Percentiles rank a stretch among this genome's conserved stretches.
phyloP scores from a whole-genome alignment of 805 yeast genomes.

The Metschnikowia lunata region DNA sequence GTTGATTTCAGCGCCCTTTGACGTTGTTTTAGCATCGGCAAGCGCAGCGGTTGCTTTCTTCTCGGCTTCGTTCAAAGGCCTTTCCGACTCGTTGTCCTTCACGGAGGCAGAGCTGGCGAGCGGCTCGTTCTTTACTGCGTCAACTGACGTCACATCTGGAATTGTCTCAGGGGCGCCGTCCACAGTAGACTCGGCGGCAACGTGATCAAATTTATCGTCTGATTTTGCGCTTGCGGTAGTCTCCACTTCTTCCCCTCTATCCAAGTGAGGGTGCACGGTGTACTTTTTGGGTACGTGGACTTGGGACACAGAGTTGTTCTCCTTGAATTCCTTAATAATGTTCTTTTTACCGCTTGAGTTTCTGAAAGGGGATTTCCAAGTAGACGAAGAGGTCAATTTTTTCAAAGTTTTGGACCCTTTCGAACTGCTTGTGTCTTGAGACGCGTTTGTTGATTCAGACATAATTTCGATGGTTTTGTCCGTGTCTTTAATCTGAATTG shows the following conservation, averaged over 20 bases:
- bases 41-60: not conserved
- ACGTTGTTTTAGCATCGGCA: not conserved
- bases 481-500: too few relatives aligned
- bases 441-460: slow-evolving; percentile 10
- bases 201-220: not conserved
- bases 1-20: slow-evolving; percentile 1
- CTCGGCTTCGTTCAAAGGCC: slow-evolving; percentile 11
- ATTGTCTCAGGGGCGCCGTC: slow-evolving; percentile 1
- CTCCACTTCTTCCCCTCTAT: slow-evolving; percentile 13
- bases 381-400: slow-evolving; percentile 21
- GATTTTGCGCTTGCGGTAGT: slow-evolving; percentile 1
- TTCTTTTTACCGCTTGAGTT: slow-evolving; percentile 23
- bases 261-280: slow-evolving; percentile 37
- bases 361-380: slow-evolving; percentile 44
- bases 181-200: slow-evolving; percentile 3
- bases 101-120: not conserved
- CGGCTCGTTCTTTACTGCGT: slow-evolving; percentile 1
- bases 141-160: slow-evolving; percentile 2
- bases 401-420: slow-evolving; percentile 17
- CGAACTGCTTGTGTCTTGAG: slow-evolving; percentile 9
- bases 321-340: slow-evolving; percentile 32
- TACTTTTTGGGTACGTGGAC: slow-evolving; percentile 39
- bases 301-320: slow-evolving; percentile 29
- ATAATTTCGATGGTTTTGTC: not conserved
- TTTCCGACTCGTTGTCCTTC: slow-evolving; percentile 7